phyloP scores from a whole-genome alignment of 2,329 filamentous ascomycete species.

The Hypoxylon sp. region DNA sequence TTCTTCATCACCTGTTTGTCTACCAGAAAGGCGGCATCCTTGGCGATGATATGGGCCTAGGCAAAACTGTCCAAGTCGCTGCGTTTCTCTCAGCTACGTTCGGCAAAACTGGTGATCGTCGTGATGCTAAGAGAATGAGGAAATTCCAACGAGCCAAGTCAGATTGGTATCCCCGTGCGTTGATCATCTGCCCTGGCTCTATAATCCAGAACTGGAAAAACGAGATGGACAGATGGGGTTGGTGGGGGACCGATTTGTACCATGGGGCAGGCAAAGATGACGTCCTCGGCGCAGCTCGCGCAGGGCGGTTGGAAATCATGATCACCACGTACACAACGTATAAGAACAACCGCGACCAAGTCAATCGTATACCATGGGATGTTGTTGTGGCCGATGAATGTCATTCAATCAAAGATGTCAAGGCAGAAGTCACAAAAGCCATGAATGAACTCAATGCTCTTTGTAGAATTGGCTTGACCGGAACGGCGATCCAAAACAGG shows the following conservation, averaged over 20 bases:
- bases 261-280: constrained; percentile 78
- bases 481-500: constrained; percentile 96
- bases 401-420: constrained; percentile 85
- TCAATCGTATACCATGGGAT: constrained; percentile 93
- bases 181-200: constrained; percentile 90
- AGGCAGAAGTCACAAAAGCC: constrained; percentile 81
- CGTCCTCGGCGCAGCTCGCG: constrained; percentile 76
- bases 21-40: constrained; percentile 91
- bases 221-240: constrained; percentile 91
- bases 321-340: constrained; percentile 96
- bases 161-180: constrained; percentile 83
- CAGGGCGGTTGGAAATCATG: constrained; percentile 87
- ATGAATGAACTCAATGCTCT: constrained; percentile 93
- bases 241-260: constrained; percentile 89
- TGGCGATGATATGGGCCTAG: constrained; percentile 97
- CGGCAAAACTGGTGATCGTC: constrained; percentile 90
- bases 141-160: constrained; percentile 76
- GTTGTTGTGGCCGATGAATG: constrained; percentile 95
- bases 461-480: constrained; percentile 91
- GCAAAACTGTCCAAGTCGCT: constrained; percentile 96
- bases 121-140: constrained; percentile 87
- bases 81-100: constrained; percentile 92
- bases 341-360: constrained; percentile 74
- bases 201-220: constrained; percentile 92
- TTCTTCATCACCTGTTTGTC: constrained; percentile 89